Evolutionary conservation across 73 alveolate genomes (phyloP).

Genomic region (Paramecium caudatum): DNA sequence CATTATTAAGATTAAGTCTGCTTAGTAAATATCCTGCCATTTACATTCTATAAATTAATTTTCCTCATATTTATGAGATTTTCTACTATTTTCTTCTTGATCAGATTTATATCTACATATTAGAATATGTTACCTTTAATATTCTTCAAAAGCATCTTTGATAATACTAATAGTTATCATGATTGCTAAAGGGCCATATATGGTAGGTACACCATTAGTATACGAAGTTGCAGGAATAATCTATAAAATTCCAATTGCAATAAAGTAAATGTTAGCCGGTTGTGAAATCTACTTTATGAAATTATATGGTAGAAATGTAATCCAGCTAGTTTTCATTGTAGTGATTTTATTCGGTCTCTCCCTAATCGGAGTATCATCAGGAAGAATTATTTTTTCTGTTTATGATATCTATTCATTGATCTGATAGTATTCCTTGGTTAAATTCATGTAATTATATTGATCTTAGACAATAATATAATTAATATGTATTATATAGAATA

Average conservation of each 20-base stretch:
- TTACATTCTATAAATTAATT: neutral
- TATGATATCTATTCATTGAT: constrained; percentile 19
- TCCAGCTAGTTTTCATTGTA: constrained; percentile 87
- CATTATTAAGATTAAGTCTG: constrained; percentile 68
- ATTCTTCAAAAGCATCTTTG: constrained; percentile 96
- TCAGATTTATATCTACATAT: constrained; percentile 79
- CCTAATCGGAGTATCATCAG: constrained; percentile 31
- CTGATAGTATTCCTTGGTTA: neutral
- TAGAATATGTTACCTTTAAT: constrained; percentile 83
- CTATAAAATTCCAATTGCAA: constrained; percentile 80
- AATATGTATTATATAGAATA: no score
- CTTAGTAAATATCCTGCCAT: constrained; percentile 55
- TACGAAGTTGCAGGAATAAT: constrained; percentile 75
- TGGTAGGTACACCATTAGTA: constrained; percentile 75
- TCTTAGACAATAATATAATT: no score
- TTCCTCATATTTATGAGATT: constrained; percentile 5
- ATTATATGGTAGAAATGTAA: constrained; percentile 88
- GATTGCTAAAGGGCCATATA: constrained; percentile 78
- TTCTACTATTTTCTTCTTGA: constrained; percentile 88
- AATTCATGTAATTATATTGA: neutral
- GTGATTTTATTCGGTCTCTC: constrained; percentile 1
- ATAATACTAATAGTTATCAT: constrained; percentile 89
- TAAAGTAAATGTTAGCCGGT: constrained; percentile 85
- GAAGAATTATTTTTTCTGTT: constrained; percentile 1
- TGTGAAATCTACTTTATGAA: constrained; percentile 81